Conservation (phyloP, 2,329 filamentous ascomycete genomes). For the Neocucurbitaria cava region DNA sequence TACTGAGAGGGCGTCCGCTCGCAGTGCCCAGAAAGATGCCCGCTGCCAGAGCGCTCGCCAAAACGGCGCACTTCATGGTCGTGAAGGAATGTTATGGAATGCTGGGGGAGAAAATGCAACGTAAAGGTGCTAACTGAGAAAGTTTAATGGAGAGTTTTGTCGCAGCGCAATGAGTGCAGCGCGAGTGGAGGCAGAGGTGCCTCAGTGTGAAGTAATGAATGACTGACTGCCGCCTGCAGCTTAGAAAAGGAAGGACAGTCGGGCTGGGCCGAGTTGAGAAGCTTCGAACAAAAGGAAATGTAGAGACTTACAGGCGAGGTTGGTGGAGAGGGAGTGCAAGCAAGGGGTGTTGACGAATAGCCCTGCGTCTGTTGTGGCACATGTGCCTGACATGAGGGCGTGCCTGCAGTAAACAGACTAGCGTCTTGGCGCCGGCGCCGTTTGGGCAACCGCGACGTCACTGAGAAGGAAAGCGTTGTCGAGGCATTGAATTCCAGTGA, state of each 20-base stretch:
- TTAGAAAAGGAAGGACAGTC: slow-evolving; percentile 26
- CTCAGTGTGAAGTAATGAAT: slow-evolving; percentile 22
- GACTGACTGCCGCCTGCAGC: slow-evolving; percentile 35
- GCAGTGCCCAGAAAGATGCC: slow-evolving; percentile 52
- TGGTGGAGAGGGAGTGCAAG: slow-evolving; percentile 18
- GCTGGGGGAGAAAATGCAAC: slow-evolving; percentile 24
- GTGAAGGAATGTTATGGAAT: slow-evolving; percentile 43
- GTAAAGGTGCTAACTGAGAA: slow-evolving; percentile 21
- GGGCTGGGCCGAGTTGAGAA: slow-evolving; percentile 26
- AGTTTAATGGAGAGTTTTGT: slow-evolving; percentile 9
- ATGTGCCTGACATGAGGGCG: slow-evolving; percentile 11
- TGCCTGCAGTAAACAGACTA: slow-evolving; percentile 17
- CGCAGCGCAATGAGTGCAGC: slow-evolving; percentile 2
- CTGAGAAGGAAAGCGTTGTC: slow-evolving; percentile 10
- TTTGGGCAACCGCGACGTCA: slow-evolving; percentile 16
- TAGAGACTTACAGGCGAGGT: slow-evolving; percentile 25
- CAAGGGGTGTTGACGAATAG: slow-evolving; percentile 15
- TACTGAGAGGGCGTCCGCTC: slow-evolving; percentile 53
- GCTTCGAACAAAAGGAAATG: slow-evolving; percentile 13
- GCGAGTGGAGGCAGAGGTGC: slow-evolving; percentile 7
- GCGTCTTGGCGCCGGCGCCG: slow-evolving; percentile 16
- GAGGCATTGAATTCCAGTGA: slow-evolving; percentile 6
- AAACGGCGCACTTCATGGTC: slow-evolving; percentile 55
- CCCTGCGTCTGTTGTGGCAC: slow-evolving; percentile 20
- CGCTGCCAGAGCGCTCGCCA: slow-evolving; percentile 44